These are phyloP conservation scores for Chaetomium sp. DNA, from an alignment of 2,329 filamentous ascomycete species.

Conservation along the genomic window DNA sequence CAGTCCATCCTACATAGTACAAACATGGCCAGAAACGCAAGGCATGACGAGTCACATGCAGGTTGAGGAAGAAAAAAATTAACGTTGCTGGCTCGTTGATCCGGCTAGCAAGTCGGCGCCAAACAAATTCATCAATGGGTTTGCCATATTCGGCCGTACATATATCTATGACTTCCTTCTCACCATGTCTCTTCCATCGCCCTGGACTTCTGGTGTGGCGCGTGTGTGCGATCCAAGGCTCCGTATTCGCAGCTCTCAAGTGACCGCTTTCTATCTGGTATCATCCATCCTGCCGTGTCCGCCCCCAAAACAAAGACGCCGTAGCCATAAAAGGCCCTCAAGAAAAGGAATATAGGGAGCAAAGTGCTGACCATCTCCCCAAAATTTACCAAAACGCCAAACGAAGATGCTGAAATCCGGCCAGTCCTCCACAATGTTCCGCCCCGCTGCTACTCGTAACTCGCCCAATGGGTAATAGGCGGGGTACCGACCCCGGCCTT, in stretches of 20 bases:
- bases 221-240: conserved; percentile 6
- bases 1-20: background rate
- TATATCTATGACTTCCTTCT: background rate
- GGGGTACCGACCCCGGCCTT: background rate
- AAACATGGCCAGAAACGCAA: background rate
- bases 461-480: background rate
- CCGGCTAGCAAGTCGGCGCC: too few relatives aligned
- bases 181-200: conserved; percentile 3
- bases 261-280: conserved; percentile 17
- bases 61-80: background rate
- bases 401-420: conserved; percentile 14
- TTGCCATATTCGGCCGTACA: background rate
- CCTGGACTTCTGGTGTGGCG: background rate
- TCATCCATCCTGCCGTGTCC: conserved; percentile 8
- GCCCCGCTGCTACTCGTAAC: too few relatives aligned
- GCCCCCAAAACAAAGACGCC: conserved; percentile 18
- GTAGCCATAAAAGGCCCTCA: conserved; percentile 10
- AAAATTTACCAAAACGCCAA: conserved; percentile 17
- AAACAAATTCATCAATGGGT: too few relatives aligned
- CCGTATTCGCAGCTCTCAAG: conserved; percentile 2
- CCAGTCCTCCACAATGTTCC: too few relatives aligned
- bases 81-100: too few relatives aligned
- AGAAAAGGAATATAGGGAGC: conserved; percentile 7
- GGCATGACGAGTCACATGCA: conserved; percentile 5
- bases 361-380: conserved; percentile 11